A percentile compares a stretch with the other conserved stretches of the same genome.
These are phyloP conservation scores for Dictyostelium purpureum DNA, from an alignment of 78 protist genomes.

Conservation along the genomic window DNA sequence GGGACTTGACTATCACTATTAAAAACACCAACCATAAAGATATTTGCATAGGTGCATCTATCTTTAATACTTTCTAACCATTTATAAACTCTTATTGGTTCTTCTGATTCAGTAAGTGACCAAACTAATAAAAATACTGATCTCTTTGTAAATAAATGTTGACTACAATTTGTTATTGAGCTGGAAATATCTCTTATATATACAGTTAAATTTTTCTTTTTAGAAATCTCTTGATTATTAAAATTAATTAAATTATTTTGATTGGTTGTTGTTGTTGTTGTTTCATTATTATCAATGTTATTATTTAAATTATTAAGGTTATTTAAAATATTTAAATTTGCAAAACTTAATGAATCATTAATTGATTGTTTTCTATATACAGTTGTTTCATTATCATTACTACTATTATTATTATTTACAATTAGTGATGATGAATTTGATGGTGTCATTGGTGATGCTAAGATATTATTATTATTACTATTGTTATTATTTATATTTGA, in stretches of 20 bases:
- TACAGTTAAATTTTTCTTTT: slow-evolving; percentile 3
- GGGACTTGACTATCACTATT: slow-evolving; percentile 19
- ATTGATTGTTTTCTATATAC: no score
- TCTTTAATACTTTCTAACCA: slow-evolving; percentile 55
- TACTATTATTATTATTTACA: not conserved
- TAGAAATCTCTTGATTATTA: not conserved
- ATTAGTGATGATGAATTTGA: not conserved
- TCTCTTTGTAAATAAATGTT: slow-evolving; percentile 46
- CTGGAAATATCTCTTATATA: slow-evolving; percentile 39
- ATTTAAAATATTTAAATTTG: no score
- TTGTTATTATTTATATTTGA: not conserved
- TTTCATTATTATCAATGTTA: not conserved
- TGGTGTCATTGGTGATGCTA: not conserved
- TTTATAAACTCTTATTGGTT: slow-evolving; percentile 32
- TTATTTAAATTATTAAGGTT: not conserved
- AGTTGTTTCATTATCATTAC: not conserved
- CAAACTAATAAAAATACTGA: slow-evolving; percentile 26
- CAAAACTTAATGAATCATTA: no score
- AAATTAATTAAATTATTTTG: not conserved
- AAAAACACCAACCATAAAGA: slow-evolving; percentile 39
- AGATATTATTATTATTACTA: not conserved
- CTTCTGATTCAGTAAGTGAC: slow-evolving; percentile 31
- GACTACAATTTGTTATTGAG: slow-evolving; percentile 11
- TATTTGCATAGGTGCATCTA: slow-evolving; percentile 2
- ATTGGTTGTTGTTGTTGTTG: not conserved